These are phyloP conservation scores for Pulveroboletus sp. DNA, from an alignment of 768 basidiomycete genomes.

Conservation along the genomic window DNA sequence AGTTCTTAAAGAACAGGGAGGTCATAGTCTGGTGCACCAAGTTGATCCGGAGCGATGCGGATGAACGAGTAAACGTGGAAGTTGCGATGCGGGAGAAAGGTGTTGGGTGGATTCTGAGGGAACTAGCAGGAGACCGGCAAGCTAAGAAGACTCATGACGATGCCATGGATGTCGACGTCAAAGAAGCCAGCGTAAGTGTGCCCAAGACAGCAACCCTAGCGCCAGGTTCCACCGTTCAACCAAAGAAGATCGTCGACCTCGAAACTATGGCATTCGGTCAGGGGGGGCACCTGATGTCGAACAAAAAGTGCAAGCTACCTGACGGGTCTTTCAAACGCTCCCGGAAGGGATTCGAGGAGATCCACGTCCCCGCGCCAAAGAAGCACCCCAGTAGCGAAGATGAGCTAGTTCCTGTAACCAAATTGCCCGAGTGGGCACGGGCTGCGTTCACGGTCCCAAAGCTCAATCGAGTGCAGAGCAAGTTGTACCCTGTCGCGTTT, in stretches of 20 bases:
- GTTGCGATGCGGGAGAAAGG: constrained; percentile 98
- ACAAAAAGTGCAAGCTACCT: constrained; percentile 97
- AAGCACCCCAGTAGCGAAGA: constrained; percentile 56
- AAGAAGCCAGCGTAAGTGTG: constrained; percentile 39
- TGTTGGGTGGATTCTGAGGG: constrained; percentile 90
- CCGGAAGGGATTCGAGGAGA: constrained; percentile 96
- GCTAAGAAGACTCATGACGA: constrained; percentile 46
- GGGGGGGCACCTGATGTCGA: constrained; percentile 95
- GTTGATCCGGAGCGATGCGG: constrained; percentile 81
- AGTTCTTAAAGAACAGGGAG: constrained; percentile 92
- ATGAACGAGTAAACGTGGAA: constrained; percentile 89
- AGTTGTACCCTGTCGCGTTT: constrained; percentile 88
- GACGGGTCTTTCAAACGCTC: constrained; percentile 97
- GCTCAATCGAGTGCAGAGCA: constrained; percentile 91
- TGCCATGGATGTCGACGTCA: constrained; percentile 78
- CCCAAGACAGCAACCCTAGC: constrained; percentile 84
- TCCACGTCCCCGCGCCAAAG: constrained; percentile 93
- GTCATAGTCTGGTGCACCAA: constrained; percentile 98
- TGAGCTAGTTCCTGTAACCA: constrained; percentile 66
- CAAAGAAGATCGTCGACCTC: constrained; percentile 80
- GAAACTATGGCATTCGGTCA: constrained; percentile 95
- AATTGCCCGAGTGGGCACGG: constrained; percentile 81
- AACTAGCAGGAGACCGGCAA: constrained; percentile 78
- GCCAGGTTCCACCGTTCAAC: constrained; percentile 83
- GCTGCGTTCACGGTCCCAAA: constrained; percentile 78